A percentile compares a stretch with the other conserved stretches of the same genome.
These are phyloP conservation scores for Nissolia schottii DNA, from an alignment of 306 rosid species.

Conservation along the genomic window DNA sequence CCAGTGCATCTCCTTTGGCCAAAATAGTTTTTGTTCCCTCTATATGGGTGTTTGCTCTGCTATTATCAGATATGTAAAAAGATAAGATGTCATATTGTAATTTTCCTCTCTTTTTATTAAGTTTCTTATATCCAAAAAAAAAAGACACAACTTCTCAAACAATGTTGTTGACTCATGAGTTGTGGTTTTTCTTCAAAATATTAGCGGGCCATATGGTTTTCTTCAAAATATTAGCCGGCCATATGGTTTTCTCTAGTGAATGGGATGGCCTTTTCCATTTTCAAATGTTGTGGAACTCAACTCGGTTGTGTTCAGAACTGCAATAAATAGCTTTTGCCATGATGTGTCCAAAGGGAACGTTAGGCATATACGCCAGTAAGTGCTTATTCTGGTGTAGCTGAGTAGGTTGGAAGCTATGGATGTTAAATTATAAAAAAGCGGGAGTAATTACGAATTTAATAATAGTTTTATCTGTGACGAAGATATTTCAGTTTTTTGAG, in stretches of 20 bases:
- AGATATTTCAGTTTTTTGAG: neutral
- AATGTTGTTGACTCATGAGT: neutral
- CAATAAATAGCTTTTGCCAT: neutral
- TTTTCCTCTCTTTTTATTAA: neutral
- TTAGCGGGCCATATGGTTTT: neutral
- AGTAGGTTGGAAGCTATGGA: neutral
- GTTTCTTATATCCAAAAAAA: neutral
- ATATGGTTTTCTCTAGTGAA: neutral
- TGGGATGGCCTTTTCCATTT: neutral
- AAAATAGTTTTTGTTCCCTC: neutral
- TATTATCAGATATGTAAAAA: neutral
- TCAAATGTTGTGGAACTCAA: neutral
- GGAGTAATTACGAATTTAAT: neutral
- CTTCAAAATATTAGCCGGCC: constrained; percentile 9
- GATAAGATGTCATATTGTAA: neutral
- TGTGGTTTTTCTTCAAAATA: constrained; percentile 1
- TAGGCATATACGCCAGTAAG: neutral
- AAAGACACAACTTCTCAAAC: neutral
- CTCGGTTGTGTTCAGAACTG: neutral
- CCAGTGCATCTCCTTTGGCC: neutral
- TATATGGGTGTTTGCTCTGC: neutral
- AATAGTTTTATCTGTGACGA: neutral
- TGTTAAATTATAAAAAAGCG: neutral
- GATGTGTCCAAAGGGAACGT: neutral
- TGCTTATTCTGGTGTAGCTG: neutral